Base-by-base conservation (phyloP, 1,284 basidiomycete species). In the Papiliotrema fonsecae region DNA sequence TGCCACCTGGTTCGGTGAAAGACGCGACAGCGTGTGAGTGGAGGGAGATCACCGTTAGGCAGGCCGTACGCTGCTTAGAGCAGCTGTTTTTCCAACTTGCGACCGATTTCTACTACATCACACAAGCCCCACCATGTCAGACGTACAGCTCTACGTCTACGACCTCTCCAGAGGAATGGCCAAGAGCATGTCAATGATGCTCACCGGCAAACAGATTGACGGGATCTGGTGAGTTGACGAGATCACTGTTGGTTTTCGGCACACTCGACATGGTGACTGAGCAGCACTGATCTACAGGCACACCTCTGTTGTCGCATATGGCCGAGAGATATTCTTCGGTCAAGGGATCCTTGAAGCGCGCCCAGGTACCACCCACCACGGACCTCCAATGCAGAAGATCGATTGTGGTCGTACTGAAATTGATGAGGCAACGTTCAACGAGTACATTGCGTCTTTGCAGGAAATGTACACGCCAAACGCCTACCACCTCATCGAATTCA, bases 101-200 rank as follows among this genome's bases (percentile, higher is more conserved):
- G 18, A 7, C 38, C 18, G 24, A 19, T 25, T 24, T 21, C 39
- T 41, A 26, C 10, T 41, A 13, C 39, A 9, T 9, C 42, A 30
- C 25, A 7, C 42, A 30, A 9, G 25, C 11, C 11, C 6, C 30
- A 38, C 25, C n/a, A 74, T 75, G 72, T 67, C 71, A 27, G 73
- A 76, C 35, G 85, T 88, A 24, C 76, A 86, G 61, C 80, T 96
- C 32, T 92, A 91, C 64, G 83, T 94, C 0, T 96, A 96, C 71
- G 91, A 96, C 67, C 82, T 93, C 49, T 90, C 83, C 65, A 82
- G 85, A 24, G 90, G 90, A 38, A 77, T 93, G 61, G 90, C 88
- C 3, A 78, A 79, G 51, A 79, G 82, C 52, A 75, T 93, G 45
- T 90, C 87, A 9, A 71, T 79, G 36, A 83, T 86, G 63, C 77